Conservation (phyloP, 2,329 filamentous ascomycete genomes). For the Colletotrichum scovillei region DNA sequence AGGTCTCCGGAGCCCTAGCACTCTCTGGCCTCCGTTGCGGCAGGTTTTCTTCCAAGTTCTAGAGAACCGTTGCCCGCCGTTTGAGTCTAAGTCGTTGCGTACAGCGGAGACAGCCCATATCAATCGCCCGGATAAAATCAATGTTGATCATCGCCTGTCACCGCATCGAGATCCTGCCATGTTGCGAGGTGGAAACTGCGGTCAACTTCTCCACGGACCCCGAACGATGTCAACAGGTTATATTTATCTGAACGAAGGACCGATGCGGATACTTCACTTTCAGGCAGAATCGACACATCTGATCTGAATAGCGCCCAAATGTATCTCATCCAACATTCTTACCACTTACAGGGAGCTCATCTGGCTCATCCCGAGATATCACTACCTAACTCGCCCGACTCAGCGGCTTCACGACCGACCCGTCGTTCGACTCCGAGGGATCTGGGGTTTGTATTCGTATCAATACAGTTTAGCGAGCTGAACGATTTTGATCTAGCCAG, state of each 20-base stretch:
- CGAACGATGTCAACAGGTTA: background rate
- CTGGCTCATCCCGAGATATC: background rate
- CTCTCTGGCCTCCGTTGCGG: conserved; percentile 1
- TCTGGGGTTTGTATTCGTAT: background rate
- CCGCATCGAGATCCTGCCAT: conserved; percentile 28
- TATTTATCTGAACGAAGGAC: background rate
- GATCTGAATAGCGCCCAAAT: background rate
- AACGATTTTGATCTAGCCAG: background rate
- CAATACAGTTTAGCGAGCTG: background rate
- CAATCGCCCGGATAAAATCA: conserved; percentile 21
- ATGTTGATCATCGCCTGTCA: conserved; percentile 8
- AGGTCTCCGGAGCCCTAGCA: background rate
- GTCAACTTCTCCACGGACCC: conserved; percentile 3
- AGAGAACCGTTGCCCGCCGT: background rate
- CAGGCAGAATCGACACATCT: background rate
- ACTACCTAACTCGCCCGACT: background rate
- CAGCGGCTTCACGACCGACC: background rate
- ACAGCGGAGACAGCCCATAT: conserved; percentile 10
- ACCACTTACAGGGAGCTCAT: conserved; percentile 19
- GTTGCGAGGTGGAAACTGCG: conserved; percentile 4
- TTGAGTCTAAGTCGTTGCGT: conserved; percentile 13
- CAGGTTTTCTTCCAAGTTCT: background rate
- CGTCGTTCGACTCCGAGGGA: background rate
- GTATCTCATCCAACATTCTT: background rate
- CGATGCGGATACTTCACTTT: background rate